phyloP scores from a whole-genome alignment of 2,329 filamentous ascomycete species.

The Paraphoma sp. region DNA sequence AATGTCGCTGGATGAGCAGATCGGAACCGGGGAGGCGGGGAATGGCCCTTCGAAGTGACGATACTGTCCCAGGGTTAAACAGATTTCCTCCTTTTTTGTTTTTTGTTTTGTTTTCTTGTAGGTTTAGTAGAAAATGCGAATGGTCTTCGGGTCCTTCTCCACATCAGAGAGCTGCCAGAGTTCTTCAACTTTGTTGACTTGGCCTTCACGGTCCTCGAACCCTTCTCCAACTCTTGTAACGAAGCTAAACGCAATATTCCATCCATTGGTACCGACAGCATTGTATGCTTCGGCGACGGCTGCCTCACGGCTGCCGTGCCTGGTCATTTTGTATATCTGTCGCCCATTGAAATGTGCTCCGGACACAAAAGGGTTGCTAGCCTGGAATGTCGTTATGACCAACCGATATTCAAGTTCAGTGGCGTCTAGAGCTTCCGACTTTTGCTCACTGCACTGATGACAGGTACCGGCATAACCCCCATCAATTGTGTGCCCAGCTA shows the following conservation, averaged over 20 bases:
- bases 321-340: conserved; percentile 39
- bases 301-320: conserved; percentile 41
- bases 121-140: conserved; percentile 39
- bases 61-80: background rate
- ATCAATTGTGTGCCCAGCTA: conserved; percentile 18
- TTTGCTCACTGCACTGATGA: conserved; percentile 34
- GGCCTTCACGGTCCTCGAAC: conserved; percentile 22
- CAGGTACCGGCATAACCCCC: conserved; percentile 23
- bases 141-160: conserved; percentile 19
- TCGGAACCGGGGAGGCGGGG: too few relatives aligned
- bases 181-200: conserved; percentile 26
- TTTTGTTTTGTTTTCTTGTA: background rate
- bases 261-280: conserved; percentile 36
- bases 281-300: conserved; percentile 39
- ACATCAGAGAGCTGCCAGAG: conserved; percentile 33
- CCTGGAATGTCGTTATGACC: conserved; percentile 33
- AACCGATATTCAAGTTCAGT: conserved; percentile 34
- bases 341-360: conserved; percentile 19
- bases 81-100: background rate
- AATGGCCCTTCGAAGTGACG: background rate
- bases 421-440: conserved; percentile 29
- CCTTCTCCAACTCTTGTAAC: conserved; percentile 34
- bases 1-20: too few relatives aligned
- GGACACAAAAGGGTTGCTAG: conserved; percentile 16
- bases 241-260: conserved; percentile 42